These are phyloP conservation scores for Colletotrichum kahawae DNA, from an alignment of 2,329 filamentous ascomycete genomes.

Conservation along the genomic window DNA sequence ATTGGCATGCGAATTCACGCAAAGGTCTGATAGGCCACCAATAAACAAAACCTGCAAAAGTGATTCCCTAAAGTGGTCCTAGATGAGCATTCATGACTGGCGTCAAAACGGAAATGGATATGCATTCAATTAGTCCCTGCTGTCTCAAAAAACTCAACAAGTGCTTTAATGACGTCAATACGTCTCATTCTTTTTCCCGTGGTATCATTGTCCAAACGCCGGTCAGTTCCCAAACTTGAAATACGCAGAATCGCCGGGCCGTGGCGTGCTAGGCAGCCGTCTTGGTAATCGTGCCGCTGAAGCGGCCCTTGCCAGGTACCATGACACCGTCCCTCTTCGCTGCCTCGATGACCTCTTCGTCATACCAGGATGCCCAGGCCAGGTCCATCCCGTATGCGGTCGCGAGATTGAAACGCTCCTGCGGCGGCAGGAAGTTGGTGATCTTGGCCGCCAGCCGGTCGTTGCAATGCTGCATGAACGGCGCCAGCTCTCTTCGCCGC, in stretches of 20 bases:
- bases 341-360: constrained; percentile 30
- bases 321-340: constrained; percentile 40
- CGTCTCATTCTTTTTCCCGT: neutral
- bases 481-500: constrained; percentile 18
- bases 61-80: constrained; percentile 1
- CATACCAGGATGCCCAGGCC: constrained; percentile 43
- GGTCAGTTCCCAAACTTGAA: neutral
- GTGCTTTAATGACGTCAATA: neutral
- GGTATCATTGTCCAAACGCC: constrained; percentile 8
- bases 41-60: constrained; percentile 24
- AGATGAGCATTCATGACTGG: constrained; percentile 6
- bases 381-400: constrained; percentile 37
- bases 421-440: constrained; percentile 29
- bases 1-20: constrained; percentile 35
- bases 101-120: constrained; percentile 27
- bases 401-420: constrained; percentile 34
- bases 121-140: constrained; percentile 32
- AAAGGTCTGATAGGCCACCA: constrained; percentile 19
- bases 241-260: neutral
- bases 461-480: constrained; percentile 38
- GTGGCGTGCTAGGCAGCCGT: neutral
- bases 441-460: constrained; percentile 42
- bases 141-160: neutral
- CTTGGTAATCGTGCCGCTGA: constrained; percentile 38
- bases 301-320: constrained; percentile 42